phyloP scores from a whole-genome alignment of 2,329 filamentous ascomycete species.

The Pseudogymnoascus sp. region DNA sequence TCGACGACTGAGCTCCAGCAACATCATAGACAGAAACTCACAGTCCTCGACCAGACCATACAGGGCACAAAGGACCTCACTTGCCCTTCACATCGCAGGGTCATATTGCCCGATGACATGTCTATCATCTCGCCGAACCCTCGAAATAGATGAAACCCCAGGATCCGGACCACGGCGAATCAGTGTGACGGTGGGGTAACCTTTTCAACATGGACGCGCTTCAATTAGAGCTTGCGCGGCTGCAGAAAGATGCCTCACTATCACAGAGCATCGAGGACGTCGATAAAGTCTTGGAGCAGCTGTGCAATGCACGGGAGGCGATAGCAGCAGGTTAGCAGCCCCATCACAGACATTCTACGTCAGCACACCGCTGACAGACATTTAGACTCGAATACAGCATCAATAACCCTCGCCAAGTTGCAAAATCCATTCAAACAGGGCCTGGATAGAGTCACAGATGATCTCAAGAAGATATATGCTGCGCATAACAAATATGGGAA shows the following conservation, averaged over 20 bases:
- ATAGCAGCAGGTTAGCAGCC: constrained; percentile 56
- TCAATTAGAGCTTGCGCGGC: constrained; percentile 24
- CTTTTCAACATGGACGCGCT: constrained; percentile 25
- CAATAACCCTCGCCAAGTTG: constrained; percentile 69
- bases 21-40: neutral
- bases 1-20: neutral
- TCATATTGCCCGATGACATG: constrained; percentile 5
- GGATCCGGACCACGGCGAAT: neutral
- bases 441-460: constrained; percentile 71
- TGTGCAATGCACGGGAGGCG: constrained; percentile 63
- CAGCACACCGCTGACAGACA: constrained; percentile 9
- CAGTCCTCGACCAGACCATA: neutral
- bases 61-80: neutral
- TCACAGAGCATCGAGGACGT: constrained; percentile 55
- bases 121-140: constrained; percentile 1
- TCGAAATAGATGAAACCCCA: neutral
- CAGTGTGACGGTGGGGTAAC: constrained; percentile 15
- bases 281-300: constrained; percentile 70
- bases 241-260: constrained; percentile 25
- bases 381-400: constrained; percentile 59
- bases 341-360: neutral
- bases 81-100: neutral
- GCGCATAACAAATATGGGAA: constrained; percentile 78
- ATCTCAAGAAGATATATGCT: constrained; percentile 74
- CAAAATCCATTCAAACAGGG: constrained; percentile 77